These are phyloP conservation scores for Symbiodinium pilosum DNA, from an alignment of 73 alveolate genomes.

Conservation along the genomic window DNA sequence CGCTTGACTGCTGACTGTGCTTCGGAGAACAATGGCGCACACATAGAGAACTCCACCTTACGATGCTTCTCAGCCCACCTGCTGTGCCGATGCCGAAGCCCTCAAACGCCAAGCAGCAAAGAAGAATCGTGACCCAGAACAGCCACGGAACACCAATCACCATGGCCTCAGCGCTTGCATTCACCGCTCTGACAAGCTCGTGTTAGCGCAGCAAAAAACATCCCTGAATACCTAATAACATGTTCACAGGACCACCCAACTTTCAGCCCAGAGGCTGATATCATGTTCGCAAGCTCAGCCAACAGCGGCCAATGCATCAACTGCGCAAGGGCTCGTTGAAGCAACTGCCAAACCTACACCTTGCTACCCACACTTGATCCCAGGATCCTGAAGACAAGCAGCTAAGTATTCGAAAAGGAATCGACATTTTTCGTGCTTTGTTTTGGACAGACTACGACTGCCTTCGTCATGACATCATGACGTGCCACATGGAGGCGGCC, in stretches of 20 bases:
- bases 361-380: neutral
- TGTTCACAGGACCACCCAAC: conserved; percentile 61
- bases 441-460: too few relatives aligned
- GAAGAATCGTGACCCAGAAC: conserved; percentile 75
- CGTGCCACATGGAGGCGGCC: too few relatives aligned
- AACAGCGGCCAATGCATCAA: conserved; percentile 78
- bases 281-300: conserved; percentile 88
- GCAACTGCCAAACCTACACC: neutral
- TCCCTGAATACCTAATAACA: neutral
- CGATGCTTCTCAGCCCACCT: too few relatives aligned
- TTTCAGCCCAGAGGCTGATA: conserved; percentile 22
- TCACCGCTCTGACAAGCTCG: too few relatives aligned
- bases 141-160: conserved; percentile 92
- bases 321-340: conserved; percentile 31
- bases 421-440: too few relatives aligned
- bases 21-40: conserved; percentile 79
- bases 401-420: too few relatives aligned
- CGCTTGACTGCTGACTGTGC: conserved; percentile 38
- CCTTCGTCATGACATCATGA: too few relatives aligned
- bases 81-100: neutral
- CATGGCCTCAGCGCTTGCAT: conserved; percentile 79
- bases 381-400: too few relatives aligned
- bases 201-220: too few relatives aligned
- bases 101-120: conserved; percentile 22
- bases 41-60: conserved; percentile 89